Conservation (phyloP, 1,284 basidiomycete genomes). For the Pseudozyma flocculosa region DNA sequence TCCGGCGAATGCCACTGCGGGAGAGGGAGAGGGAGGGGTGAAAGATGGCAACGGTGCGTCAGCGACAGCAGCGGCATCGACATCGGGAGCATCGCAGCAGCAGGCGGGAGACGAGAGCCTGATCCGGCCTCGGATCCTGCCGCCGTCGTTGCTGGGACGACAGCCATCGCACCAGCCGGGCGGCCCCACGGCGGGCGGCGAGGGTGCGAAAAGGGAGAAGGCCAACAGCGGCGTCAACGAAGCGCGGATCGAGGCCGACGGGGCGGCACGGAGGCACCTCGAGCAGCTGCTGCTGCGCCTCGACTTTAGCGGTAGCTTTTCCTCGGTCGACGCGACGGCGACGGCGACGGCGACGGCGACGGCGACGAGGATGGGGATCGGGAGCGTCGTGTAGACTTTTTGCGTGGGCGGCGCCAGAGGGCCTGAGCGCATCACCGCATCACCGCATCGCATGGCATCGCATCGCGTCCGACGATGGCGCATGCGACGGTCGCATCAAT, state of each 20-base stretch:
- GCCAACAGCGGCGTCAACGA: constrained; percentile 48
- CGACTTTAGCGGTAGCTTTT: constrained; percentile 81
- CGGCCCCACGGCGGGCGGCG: too few species aligned
- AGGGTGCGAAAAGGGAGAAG: not conserved
- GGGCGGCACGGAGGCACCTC: constrained; percentile 72
- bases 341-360: not conserved
- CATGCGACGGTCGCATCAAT: too few species aligned
- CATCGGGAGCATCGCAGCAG: constrained; percentile 13
- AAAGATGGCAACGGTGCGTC: constrained; percentile 18
- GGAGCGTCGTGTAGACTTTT: too few species aligned
- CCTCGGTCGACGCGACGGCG: too few species aligned
- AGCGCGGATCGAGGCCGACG: constrained; percentile 62
- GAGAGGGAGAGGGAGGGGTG: not conserved
- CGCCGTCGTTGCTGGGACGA: not conserved
- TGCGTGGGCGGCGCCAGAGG: too few species aligned
- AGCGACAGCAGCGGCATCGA: constrained; percentile 10
- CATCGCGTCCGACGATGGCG: too few species aligned
- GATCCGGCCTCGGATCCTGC: not conserved
- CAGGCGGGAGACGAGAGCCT: constrained; percentile 1
- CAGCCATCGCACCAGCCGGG: too few species aligned
- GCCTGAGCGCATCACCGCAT: too few species aligned
- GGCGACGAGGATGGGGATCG: too few species aligned
- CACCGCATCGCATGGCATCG: too few species aligned
- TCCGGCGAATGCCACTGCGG: not conserved
- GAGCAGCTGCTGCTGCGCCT: constrained; percentile 77